These are phyloP conservation scores for Ophiognomonia clavigignenti-juglandacearum DNA, from an alignment of 2,329 filamentous ascomycete species.

Conservation along the genomic window DNA sequence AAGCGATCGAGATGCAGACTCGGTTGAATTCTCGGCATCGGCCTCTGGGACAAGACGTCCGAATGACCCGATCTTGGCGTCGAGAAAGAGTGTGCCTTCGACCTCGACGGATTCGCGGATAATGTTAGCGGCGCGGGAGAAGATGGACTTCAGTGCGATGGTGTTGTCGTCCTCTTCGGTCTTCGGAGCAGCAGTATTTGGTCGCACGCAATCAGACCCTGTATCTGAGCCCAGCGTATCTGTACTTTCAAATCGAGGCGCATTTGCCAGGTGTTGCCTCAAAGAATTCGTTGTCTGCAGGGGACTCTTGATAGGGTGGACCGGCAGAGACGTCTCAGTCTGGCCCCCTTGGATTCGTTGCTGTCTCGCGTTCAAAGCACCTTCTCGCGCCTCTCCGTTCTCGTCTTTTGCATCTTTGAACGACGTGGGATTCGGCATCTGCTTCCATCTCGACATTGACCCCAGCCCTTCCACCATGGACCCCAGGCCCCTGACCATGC, in stretches of 20 bases:
- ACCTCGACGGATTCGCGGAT: slow-evolving; percentile 37
- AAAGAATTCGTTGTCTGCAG: not conserved
- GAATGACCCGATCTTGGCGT: slow-evolving; percentile 27
- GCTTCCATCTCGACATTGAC: not conserved
- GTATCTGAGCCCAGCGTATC: not conserved
- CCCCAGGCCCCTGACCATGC: slow-evolving; percentile 22
- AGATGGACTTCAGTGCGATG: slow-evolving; percentile 15
- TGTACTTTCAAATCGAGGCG: not conserved
- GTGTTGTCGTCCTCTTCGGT: not conserved
- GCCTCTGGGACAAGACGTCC: slow-evolving; percentile 20
- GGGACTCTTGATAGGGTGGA: not conserved
- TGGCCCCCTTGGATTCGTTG: not conserved
- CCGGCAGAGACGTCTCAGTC: not conserved
- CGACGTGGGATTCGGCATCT: not conserved
- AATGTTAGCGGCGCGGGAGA: slow-evolving; percentile 38
- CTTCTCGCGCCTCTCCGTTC: not conserved
- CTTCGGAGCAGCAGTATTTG: not conserved
- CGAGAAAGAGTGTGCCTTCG: slow-evolving; percentile 33
- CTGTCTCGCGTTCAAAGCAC: not conserved
- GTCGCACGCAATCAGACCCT: not conserved
- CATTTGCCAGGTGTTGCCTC: no score
- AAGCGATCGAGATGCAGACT: not conserved
- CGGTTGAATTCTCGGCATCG: not conserved
- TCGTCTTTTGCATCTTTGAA: not conserved
- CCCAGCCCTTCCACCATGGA: slow-evolving; percentile 19